phyloP scores from a whole-genome alignment of 2,329 filamentous ascomycete genomes.

The Huntiella moniliformis region DNA sequence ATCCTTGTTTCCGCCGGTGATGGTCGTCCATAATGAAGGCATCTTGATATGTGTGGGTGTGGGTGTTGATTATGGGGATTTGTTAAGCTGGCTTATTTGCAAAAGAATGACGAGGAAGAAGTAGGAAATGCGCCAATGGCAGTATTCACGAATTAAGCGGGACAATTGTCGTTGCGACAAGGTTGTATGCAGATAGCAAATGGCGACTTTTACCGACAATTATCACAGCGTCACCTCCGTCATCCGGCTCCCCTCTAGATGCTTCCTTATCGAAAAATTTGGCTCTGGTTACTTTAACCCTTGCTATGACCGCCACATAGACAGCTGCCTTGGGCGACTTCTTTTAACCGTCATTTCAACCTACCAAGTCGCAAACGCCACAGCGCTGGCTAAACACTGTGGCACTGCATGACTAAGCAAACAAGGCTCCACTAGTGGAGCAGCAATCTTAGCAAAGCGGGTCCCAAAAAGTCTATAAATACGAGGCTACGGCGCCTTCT shows the following conservation, averaged over 20 bases:
- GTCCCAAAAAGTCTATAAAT: conserved; percentile 11
- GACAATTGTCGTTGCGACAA: neutral
- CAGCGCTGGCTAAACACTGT: neutral
- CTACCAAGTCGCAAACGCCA: neutral
- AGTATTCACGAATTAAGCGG: neutral
- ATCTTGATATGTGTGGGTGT: conserved; percentile 18
- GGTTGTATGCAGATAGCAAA: neutral
- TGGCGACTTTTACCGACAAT: neutral
- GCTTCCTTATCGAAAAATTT: conserved; percentile 9
- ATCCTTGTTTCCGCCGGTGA: conserved; percentile 39
- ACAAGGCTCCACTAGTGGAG: conserved; percentile 7
- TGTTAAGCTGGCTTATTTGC: neutral
- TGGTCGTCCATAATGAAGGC: conserved; percentile 41
- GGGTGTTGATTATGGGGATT: neutral
- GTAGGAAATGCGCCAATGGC: neutral
- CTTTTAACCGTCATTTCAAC: neutral
- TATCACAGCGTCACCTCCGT: conserved; percentile 1
- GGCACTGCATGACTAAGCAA: neutral
- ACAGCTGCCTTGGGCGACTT: neutral
- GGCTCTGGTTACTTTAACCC: neutral
- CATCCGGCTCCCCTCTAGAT: neutral
- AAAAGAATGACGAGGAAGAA: neutral
- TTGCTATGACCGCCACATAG: conserved; percentile 6
- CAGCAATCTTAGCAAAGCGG: conserved; percentile 6
- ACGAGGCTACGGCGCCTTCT: conserved; percentile 4